A percentile compares a stretch with the other conserved stretches of the same genome.
Evolutionary conservation across 2,329 filamentous ascomycete genomes (phyloP).

Genomic region (Alternaria angustiovoidea): DNA sequence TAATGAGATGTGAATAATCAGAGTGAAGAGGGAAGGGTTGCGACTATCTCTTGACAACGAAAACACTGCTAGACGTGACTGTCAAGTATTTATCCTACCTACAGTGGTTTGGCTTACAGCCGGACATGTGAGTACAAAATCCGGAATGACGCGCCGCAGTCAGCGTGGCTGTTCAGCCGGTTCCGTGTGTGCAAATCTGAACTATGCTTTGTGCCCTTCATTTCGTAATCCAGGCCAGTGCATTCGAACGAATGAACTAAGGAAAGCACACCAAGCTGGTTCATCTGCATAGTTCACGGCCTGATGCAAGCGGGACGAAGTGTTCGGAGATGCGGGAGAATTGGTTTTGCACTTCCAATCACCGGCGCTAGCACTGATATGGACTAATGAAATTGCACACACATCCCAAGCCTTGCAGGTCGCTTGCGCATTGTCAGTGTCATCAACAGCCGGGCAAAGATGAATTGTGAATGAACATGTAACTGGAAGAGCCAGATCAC

Average conservation of each 20-base stretch:
- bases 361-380: background rate
- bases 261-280: background rate
- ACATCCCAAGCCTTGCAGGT: no score
- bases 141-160: background rate
- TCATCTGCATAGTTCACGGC: background rate
- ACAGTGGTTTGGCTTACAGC: background rate
- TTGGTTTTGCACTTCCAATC: conserved; percentile 6
- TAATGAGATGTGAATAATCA: background rate
- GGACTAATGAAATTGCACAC: conserved; percentile 2
- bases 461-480: background rate
- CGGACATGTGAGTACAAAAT: conserved; percentile 6
- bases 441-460: background rate
- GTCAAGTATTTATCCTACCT: background rate
- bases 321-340: background rate
- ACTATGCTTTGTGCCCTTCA: background rate
- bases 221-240: background rate
- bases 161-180: background rate
- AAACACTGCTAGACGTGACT: background rate
- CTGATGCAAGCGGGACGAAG: background rate
- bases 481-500: background rate
- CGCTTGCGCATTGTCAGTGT: background rate
- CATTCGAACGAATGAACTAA: background rate
- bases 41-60: background rate
- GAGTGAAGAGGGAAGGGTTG: background rate
- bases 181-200: background rate